phyloP scores from a whole-genome alignment of 2,329 filamentous ascomycete genomes.

The Geosmithia putterillii region DNA sequence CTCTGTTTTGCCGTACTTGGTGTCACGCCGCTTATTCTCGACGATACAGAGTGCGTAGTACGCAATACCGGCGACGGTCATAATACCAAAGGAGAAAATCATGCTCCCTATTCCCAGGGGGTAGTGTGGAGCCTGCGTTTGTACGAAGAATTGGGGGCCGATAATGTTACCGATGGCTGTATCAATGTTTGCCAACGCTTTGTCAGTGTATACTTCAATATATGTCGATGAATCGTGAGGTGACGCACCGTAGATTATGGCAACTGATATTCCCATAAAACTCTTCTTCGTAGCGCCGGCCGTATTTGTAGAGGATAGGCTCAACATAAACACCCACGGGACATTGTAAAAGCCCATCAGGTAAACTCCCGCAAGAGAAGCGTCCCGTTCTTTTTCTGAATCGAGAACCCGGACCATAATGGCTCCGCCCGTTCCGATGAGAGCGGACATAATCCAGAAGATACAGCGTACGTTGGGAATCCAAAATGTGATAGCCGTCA shows the following conservation, averaged over 20 bases:
- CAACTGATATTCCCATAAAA: slow-evolving; percentile 8
- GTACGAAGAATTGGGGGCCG: slow-evolving; percentile 15
- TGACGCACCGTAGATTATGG: slow-evolving; percentile 10
- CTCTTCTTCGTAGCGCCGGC: slow-evolving; percentile 16
- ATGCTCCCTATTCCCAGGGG: slow-evolving; percentile 13
- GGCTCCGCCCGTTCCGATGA: slow-evolving; percentile 7
- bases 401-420: slow-evolving; percentile 11
- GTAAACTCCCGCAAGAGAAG: slow-evolving; percentile 16
- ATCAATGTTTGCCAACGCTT: no score
- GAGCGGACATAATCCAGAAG: slow-evolving; percentile 13
- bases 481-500: slow-evolving; percentile 12
- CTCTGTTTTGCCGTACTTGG: no score
- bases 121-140: slow-evolving; percentile 13
- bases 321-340: slow-evolving; percentile 14
- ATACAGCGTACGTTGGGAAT: slow-evolving; percentile 15
- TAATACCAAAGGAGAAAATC: slow-evolving; percentile 13
- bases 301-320: slow-evolving; percentile 15
- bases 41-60: no score
- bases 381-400: no score
- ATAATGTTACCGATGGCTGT: slow-evolving; percentile 15
- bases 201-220: no score
- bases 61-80: no score
- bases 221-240: no score
- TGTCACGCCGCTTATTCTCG: no score
- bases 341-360: slow-evolving; percentile 20